Conservation (phyloP, 2,329 filamentous ascomycete genomes). For the Colletotrichum sp. region DNA sequence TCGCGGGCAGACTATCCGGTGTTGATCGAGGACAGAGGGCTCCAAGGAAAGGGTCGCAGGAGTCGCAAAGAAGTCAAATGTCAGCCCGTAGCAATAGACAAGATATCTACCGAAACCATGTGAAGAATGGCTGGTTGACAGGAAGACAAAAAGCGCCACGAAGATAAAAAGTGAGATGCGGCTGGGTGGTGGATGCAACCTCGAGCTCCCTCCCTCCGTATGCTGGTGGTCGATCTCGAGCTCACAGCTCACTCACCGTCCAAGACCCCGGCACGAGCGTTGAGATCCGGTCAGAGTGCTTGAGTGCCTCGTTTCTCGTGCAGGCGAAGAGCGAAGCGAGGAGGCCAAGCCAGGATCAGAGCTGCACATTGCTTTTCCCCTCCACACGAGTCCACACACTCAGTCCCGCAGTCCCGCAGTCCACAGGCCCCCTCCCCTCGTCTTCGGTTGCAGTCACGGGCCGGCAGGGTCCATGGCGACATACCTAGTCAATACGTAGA, state of each 20-base stretch:
- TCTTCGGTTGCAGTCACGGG: neutral
- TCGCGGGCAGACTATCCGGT: neutral
- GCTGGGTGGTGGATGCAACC: neutral
- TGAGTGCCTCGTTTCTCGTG: neutral
- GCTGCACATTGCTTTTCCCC: neutral
- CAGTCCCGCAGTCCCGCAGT: neutral
- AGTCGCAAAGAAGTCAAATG: neutral
- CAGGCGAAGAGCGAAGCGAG: conserved; percentile 4
- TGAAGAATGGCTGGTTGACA: neutral
- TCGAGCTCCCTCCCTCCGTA: neutral
- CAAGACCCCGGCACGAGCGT: neutral
- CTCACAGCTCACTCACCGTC: neutral
- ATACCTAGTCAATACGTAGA: neutral
- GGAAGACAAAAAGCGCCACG: neutral
- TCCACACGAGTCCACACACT: neutral
- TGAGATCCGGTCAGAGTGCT: neutral
- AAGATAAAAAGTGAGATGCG: neutral
- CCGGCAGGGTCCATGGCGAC: neutral
- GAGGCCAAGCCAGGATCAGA: conserved; percentile 10
- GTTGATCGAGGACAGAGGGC: neutral
- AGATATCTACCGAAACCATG: neutral
- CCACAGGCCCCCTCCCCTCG: neutral
- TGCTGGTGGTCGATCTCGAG: neutral
- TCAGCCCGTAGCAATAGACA: neutral
- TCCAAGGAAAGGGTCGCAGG: neutral